These are phyloP conservation scores for Neophaeococcomyces mojaviensis DNA, from an alignment of 2,329 filamentous ascomycete genomes.

Conservation along the genomic window DNA sequence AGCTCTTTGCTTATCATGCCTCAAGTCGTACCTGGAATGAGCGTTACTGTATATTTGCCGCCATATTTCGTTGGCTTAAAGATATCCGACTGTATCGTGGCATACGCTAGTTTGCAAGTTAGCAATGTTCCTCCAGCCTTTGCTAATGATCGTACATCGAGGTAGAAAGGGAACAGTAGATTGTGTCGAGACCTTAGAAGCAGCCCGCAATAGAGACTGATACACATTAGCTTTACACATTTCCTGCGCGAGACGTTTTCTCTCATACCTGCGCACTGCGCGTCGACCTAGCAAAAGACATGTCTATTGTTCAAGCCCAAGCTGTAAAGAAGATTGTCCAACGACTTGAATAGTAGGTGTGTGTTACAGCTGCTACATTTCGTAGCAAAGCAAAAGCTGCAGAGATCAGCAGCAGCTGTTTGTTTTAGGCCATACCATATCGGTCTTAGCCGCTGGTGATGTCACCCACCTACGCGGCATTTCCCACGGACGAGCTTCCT, in stretches of 20 bases:
- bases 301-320: not conserved
- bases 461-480: not conserved
- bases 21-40: slow-evolving; percentile 70
- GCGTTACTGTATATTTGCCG: slow-evolving; percentile 97
- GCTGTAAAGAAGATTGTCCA: not conserved
- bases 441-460: not conserved
- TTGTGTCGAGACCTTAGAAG: slow-evolving; percentile 11
- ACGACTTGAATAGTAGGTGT: not conserved
- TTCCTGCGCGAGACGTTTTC: not conserved
- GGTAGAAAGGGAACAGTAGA: slow-evolving; percentile 15
- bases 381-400: not conserved
- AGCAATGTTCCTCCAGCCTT: not conserved
- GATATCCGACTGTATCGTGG: slow-evolving; percentile 85
- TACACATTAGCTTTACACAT: slow-evolving; percentile 12
- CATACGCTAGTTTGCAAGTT: slow-evolving; percentile 29
- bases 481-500: not conserved
- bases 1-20: slow-evolving; percentile 2
- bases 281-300: slow-evolving; percentile 21
- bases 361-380: not conserved
- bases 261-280: slow-evolving; percentile 20
- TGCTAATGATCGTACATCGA: slow-evolving; percentile 17
- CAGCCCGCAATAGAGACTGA: slow-evolving; percentile 21
- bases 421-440: not conserved
- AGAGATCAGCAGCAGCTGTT: not conserved
- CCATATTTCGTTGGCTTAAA: slow-evolving; percentile 99